phyloP scores from a whole-genome alignment of 768 basidiomycete genomes.

The Hysterangium stoloniferum region DNA sequence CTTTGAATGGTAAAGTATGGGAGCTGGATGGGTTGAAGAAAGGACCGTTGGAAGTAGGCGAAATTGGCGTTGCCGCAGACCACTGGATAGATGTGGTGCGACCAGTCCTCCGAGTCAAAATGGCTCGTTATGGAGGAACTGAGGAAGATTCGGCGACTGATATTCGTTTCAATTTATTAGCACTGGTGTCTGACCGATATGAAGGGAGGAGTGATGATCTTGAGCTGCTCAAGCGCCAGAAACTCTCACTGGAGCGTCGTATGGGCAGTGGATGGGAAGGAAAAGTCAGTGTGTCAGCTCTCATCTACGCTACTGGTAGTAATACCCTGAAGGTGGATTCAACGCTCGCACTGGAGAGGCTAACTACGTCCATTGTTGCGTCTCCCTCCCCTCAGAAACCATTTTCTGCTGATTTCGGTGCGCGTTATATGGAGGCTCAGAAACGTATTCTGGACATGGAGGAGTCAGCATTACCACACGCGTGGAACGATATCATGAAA shows the following conservation, averaged over 20 bases:
- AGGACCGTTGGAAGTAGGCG: constrained; percentile 57
- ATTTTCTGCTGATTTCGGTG: constrained; percentile 39
- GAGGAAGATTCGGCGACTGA: constrained; percentile 30
- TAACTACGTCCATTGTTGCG: constrained; percentile 24
- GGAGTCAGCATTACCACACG: constrained; percentile 24
- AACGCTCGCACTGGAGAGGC: constrained; percentile 24
- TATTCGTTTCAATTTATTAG: constrained; percentile 55
- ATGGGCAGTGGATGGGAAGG: constrained; percentile 35
- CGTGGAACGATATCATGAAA: constrained; percentile 43
- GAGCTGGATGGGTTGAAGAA: constrained; percentile 59
- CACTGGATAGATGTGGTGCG: constrained; percentile 56
- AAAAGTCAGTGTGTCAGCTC: constrained; percentile 11
- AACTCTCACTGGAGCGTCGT: constrained; percentile 35
- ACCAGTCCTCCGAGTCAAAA: constrained; percentile 52
- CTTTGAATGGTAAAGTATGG: constrained; percentile 58
- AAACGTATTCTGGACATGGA: constrained; percentile 38
- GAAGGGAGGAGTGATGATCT: constrained; percentile 42
- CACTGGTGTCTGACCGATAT: constrained; percentile 47
- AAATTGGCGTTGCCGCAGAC: constrained; percentile 27
- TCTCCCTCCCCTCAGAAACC: constrained; percentile 22
- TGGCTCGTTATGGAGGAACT: constrained; percentile 47
- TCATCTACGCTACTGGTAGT: not conserved
- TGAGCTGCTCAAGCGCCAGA: constrained; percentile 45
- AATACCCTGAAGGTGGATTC: constrained; percentile 32
- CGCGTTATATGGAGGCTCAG: constrained; percentile 35